Evolutionary conservation across 148 eudicot genomes (phyloP), one percentile per base, ranked within the genome.

Genomic region (Cornus kousa): DNA sequence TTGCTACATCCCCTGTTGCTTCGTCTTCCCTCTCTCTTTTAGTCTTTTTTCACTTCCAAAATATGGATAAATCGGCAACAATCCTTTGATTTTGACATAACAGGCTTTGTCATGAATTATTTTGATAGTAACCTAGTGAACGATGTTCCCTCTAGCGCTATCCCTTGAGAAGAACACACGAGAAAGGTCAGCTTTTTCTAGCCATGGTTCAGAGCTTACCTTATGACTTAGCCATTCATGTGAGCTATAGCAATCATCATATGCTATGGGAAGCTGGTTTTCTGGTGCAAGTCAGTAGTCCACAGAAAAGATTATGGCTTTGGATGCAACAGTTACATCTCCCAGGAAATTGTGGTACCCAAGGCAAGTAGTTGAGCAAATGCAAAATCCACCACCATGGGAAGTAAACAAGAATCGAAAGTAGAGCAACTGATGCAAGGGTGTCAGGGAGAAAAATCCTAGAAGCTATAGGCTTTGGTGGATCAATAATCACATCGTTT

Each of bases 241-340:
- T 1, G 98, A 84, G 68, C 31, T 72, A 67, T 80, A 86, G 5
- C 91, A 83, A 31, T 94, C 98, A 0, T 79, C 76, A 60, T 91
- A 94, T 39, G 97, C 97, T 12, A 67, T 53, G n/a, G 97, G 98
- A 32, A 94, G 93, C 11, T 79, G 87, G 78, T 92, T 81, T 72
- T 92, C 97, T 0, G 98, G 98, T 3, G 97, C 97, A 28, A 94
- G 95, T 20, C 97, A 92, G 67, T 92, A 94, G 81, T 94, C 93
- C 3, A 94, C 78, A 0, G 97, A 92, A n/a, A 94, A 19, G 32
- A 94, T 75, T 0, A 91, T 81, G 19, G 79, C 77, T 43, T 82
- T 64, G 20, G 92, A 80, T 1, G 72, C 13, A 1, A 78, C 86
- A 7, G 89, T 86, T 43, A 92, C 70, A 46, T 87, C 87, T 40